Percentiles rank a stretch among this genome's conserved stretches.
Evolutionary conservation across 306 rosid species (phyloP).

Genomic region (Ceratonia siliqua): DNA sequence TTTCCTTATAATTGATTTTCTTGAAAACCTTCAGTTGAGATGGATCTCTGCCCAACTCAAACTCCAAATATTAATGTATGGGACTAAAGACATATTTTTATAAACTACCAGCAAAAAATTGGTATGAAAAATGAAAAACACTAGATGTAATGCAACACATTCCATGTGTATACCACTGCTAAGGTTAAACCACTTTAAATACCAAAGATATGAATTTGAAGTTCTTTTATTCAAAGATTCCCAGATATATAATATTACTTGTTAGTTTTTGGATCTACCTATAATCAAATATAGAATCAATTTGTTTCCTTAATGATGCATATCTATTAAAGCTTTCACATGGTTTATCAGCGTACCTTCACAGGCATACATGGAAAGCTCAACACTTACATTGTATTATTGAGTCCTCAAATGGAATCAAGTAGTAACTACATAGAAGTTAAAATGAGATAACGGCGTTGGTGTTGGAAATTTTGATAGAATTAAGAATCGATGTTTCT

Average conservation of each 20-base stretch:
- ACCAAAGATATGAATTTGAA: no score
- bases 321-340: conserved; percentile 41
- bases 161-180: no score
- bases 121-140: no score
- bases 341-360: conserved; percentile 29
- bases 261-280: conserved; percentile 36
- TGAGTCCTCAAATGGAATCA: conserved; percentile 37
- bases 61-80: no score
- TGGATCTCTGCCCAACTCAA: no score
- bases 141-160: no score
- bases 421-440: neutral
- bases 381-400: conserved; percentile 27
- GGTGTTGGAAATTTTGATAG: neutral
- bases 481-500: neutral
- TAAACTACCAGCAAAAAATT: no score
- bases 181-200: no score
- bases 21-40: no score
- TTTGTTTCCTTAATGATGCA: conserved; percentile 39
- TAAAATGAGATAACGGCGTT: neutral
- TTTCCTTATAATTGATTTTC: no score
- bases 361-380: conserved; percentile 35
- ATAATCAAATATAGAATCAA: conserved; percentile 3
- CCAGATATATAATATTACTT: conserved; percentile 32
- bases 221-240: no score
- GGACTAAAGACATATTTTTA: no score